A percentile compares a stretch with the other conserved stretches of the same genome.
Evolutionary conservation across 495 filamentous ascomycete genomes (phyloP).

Genomic region (Trichoderma gamsii): DNA sequence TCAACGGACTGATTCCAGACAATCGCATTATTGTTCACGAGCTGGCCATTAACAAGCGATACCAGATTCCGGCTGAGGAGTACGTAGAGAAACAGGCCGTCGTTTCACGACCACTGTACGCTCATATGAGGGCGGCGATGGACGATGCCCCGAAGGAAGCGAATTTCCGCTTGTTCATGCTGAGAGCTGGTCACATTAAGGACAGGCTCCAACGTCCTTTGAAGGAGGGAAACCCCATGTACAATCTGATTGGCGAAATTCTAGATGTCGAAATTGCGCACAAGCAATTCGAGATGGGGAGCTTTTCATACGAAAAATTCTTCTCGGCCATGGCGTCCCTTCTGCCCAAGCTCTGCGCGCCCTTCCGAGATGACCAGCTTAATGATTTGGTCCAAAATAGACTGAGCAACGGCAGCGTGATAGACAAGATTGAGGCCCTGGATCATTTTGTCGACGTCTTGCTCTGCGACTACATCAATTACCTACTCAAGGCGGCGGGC

Average conservation of each 20-base stretch:
- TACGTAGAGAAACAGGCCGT: conserved; percentile 44
- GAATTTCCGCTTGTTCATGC: conserved; percentile 62
- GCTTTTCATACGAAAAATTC: conserved; percentile 90
- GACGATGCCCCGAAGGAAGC: conserved; percentile 61
- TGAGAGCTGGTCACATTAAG: conserved; percentile 78
- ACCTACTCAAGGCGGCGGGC: conserved; percentile 73
- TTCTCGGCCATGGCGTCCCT: conserved; percentile 84
- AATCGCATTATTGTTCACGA: conserved; percentile 88
- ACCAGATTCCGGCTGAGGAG: conserved; percentile 46
- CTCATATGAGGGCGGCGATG: conserved; percentile 69
- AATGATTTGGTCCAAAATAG: conserved; percentile 68
- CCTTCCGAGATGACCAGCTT: conserved; percentile 79
- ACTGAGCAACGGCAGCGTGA: conserved; percentile 64
- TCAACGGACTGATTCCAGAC: conserved; percentile 59
- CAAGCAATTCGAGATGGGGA: conserved; percentile 69
- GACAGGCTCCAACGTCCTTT: conserved; percentile 78
- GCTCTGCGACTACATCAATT: conserved; percentile 94
- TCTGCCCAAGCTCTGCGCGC: conserved; percentile 90
- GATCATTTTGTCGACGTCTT: conserved; percentile 84
- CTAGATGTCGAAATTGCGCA: conserved; percentile 74
- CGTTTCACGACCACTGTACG: conserved; percentile 61
- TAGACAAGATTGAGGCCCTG: conserved; percentile 75
- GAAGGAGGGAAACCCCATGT: conserved; percentile 69
- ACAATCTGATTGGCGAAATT: conserved; percentile 76
- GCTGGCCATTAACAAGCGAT: conserved; percentile 85